Percentiles rank a stretch among this genome's conserved stretches.
These are phyloP conservation scores for Spathaspora gorwiae DNA, from an alignment of 805 yeast genomes.

Conservation along the genomic window DNA sequence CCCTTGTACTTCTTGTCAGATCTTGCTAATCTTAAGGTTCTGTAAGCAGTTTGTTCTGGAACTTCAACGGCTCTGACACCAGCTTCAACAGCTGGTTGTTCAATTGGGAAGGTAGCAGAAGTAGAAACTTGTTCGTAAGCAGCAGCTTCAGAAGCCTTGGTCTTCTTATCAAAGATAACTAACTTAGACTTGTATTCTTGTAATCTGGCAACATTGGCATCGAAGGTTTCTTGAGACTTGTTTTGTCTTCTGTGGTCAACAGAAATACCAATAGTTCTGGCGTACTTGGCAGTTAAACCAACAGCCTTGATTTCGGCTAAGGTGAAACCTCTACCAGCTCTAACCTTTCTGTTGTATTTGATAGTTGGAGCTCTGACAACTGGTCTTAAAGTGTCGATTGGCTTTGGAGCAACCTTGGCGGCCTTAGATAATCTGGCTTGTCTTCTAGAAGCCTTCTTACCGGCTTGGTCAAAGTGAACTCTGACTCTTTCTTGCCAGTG, in stretches of 20 bases:
- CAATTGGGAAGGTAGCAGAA: constrained; percentile 87
- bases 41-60: constrained; percentile 72
- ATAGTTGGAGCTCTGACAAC: constrained; percentile 98
- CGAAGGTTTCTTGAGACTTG: constrained; percentile 94
- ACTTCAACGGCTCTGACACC: constrained; percentile 87
- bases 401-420: constrained; percentile 95
- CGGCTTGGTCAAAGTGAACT: constrained; percentile 99
- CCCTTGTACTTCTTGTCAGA: constrained; percentile 92
- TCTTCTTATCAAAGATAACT: constrained; percentile 91
- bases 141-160: constrained; percentile 61
- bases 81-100: constrained; percentile 66
- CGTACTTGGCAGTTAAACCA: constrained; percentile 85
- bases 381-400: constrained; percentile 94
- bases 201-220: constrained; percentile 92
- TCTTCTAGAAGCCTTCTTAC: constrained; percentile 98
- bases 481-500: constrained; percentile 99
- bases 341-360: constrained; percentile 98
- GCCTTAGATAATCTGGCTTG: constrained; percentile 90
- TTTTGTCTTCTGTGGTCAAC: constrained; percentile 99
- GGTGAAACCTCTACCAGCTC: constrained; percentile 99
- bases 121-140: constrained; percentile 69
- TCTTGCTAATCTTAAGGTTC: constrained; percentile 93
- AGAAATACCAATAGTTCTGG: constrained; percentile 97
- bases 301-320: constrained; percentile 97
- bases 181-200: constrained; percentile 93